Evolutionary conservation across 148 eudicot genomes (phyloP).

Genomic region (Gaultheria prostrata): DNA sequence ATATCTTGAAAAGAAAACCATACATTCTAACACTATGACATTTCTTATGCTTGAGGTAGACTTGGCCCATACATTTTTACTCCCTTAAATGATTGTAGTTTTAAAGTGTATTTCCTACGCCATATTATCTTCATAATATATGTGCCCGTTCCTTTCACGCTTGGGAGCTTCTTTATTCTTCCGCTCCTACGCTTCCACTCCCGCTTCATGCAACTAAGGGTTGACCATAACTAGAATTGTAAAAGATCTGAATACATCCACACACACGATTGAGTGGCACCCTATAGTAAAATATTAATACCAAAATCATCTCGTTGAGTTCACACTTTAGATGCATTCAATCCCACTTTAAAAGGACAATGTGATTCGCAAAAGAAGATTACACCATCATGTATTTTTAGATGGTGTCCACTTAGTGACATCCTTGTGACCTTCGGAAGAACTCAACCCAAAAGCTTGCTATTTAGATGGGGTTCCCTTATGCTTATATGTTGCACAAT

Average conservation of each 20-base stretch:
- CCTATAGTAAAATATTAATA: not conserved
- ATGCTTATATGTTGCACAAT: not conserved
- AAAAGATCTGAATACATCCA: not conserved
- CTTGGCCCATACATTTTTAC: no score
- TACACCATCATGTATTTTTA: not conserved
- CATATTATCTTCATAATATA: no score
- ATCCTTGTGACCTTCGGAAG: not conserved
- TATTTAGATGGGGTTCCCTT: not conserved
- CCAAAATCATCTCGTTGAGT: not conserved
- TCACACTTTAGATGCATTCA: not conserved
- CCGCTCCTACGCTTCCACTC: no score
- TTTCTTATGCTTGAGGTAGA: no score
- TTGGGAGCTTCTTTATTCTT: no score
- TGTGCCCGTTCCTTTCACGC: no score
- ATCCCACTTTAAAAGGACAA: conserved; percentile 11
- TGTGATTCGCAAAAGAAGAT: not conserved
- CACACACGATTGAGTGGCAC: not conserved
- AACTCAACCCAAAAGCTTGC: not conserved
- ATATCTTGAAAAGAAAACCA: no score
- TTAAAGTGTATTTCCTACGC: no score
- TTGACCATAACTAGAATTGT: not conserved
- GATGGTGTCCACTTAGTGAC: not conserved
- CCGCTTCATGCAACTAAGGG: not conserved
- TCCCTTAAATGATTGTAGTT: no score
- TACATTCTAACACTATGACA: no score